A percentile compares a stretch with the other conserved stretches of the same genome.
These are phyloP conservation scores for Allomyces javanicus DNA, from an alignment of 192 early-diverging fungal genomes.

Conservation along the genomic window DNA sequence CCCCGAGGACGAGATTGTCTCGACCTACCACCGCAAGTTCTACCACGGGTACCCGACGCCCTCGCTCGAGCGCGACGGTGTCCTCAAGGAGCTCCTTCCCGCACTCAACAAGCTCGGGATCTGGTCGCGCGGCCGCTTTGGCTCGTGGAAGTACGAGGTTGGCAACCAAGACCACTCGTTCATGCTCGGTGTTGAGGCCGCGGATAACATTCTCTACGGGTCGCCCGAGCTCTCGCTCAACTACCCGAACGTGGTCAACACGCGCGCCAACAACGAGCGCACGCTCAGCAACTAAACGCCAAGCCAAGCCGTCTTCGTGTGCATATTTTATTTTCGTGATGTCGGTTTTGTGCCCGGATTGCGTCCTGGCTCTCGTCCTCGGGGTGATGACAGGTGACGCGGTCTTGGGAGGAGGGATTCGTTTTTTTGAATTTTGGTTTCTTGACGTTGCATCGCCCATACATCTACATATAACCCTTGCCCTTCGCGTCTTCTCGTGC, in stretches of 20 bases:
- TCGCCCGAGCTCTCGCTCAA: slow-evolving; percentile 14
- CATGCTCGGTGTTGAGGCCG: slow-evolving; percentile 15
- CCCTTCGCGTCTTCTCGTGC: too few relatives aligned
- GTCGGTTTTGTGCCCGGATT: too few relatives aligned
- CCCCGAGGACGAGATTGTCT: slow-evolving; percentile 14
- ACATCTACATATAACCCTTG: too few relatives aligned
- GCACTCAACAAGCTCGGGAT: slow-evolving; percentile 8
- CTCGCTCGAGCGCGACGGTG: slow-evolving; percentile 11
- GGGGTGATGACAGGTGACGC: too few relatives aligned
- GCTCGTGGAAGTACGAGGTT: slow-evolving; percentile 17
- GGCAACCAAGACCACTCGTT: slow-evolving; percentile 18
- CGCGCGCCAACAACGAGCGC: slow-evolving; percentile 11
- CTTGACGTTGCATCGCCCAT: too few relatives aligned
- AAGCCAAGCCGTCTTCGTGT: too few relatives aligned
- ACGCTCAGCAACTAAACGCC: background rate
- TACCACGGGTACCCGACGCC: slow-evolving; percentile 16
- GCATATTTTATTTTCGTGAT: too few relatives aligned
- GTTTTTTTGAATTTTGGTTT: too few relatives aligned
- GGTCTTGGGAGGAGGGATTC: too few relatives aligned
- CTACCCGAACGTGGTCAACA: slow-evolving; percentile 13
- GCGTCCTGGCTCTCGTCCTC: too few relatives aligned
- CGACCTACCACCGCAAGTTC: slow-evolving; percentile 11
- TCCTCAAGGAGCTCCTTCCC: slow-evolving; percentile 7
- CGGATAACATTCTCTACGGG: slow-evolving; percentile 13
- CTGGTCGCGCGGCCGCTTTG: slow-evolving; percentile 17